A percentile compares a stretch with the other conserved stretches of the same genome.
Evolutionary conservation across 495 filamentous ascomycete genomes (phyloP).

Genomic region (Neurospora sp.): DNA sequence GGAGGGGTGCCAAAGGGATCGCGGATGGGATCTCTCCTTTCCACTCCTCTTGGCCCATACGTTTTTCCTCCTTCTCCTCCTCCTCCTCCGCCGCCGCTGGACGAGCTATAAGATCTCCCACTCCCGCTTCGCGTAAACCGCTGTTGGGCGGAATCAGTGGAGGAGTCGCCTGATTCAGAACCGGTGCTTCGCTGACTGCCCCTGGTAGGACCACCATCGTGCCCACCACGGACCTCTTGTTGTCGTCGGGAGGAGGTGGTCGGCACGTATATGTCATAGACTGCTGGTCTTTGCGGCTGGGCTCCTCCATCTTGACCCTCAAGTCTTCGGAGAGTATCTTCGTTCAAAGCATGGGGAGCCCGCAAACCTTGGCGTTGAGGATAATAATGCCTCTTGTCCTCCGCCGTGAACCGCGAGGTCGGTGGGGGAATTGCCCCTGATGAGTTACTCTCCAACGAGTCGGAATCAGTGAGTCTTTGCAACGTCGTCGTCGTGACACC

Average conservation of each 20-base stretch:
- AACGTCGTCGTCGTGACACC: constrained; percentile 13
- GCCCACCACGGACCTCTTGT: background rate
- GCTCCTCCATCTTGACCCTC: constrained; percentile 17
- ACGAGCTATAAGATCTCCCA: constrained; percentile 14
- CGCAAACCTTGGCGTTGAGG: constrained; percentile 4
- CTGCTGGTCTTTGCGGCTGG: background rate
- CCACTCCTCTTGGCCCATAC: background rate
- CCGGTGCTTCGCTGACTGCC: constrained; percentile 21
- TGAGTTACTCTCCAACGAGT: constrained; percentile 6
- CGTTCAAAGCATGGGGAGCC: constrained; percentile 13
- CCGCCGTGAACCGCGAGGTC: constrained; percentile 1
- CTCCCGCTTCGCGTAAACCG: constrained; percentile 12
- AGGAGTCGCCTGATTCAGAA: constrained; percentile 23
- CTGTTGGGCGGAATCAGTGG: constrained; percentile 7
- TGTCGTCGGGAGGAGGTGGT: constrained; percentile 8
- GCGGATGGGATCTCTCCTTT: background rate
- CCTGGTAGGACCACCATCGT: background rate
- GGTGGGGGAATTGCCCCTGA: constrained; percentile 3
- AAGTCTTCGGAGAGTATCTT: constrained; percentile 25
- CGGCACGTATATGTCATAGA: constrained; percentile 16
- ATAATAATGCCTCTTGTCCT: background rate
- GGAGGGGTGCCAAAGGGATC: constrained; percentile 16
- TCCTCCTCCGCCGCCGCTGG: constrained; percentile 3
- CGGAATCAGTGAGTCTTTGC: constrained; percentile 14
- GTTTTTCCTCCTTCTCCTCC: background rate